phyloP scores from a whole-genome alignment of 192 early-diverging fungal genomes.

The Coemansia sp. region DNA sequence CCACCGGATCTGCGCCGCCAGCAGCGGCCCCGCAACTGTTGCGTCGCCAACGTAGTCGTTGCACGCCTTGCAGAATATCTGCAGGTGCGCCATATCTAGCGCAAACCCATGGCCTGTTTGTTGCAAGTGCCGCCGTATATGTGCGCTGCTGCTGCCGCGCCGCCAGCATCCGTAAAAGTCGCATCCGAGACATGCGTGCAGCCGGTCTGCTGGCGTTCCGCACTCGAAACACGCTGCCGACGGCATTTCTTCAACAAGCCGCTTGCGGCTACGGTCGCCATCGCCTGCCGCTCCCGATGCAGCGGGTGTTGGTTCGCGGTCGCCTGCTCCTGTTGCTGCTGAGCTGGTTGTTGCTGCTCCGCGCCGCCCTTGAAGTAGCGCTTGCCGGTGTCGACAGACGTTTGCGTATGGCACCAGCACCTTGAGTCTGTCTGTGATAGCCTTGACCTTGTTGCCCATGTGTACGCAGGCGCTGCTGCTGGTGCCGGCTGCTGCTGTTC shows the following conservation, averaged over 20 bases:
- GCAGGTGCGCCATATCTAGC: constrained; percentile 71
- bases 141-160: constrained; percentile 34
- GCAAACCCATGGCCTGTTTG: constrained; percentile 54
- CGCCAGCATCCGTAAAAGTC: constrained; percentile 79
- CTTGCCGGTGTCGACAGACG: constrained; percentile 50
- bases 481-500: neutral
- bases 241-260: constrained; percentile 60
- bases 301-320: constrained; percentile 38
- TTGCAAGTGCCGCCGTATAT: constrained; percentile 31
- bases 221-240: constrained; percentile 62
- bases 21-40: constrained; percentile 62
- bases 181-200: constrained; percentile 83
- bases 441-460: constrained; percentile 33
- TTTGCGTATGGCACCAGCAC: constrained; percentile 51
- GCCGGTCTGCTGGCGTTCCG: constrained; percentile 59
- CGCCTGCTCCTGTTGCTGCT: constrained; percentile 9
- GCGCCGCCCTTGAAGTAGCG: constrained; percentile 51
- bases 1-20: constrained; percentile 51
- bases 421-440: constrained; percentile 48
- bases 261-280: constrained; percentile 57
- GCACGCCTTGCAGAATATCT: constrained; percentile 75
- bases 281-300: constrained; percentile 28
- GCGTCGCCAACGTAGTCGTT: constrained; percentile 85
- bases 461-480: constrained; percentile 33
- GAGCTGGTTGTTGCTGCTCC: constrained; percentile 5